These are phyloP conservation scores for Salix viminalis DNA, from an alignment of 345 rosid species.

Conservation along the genomic window DNA sequence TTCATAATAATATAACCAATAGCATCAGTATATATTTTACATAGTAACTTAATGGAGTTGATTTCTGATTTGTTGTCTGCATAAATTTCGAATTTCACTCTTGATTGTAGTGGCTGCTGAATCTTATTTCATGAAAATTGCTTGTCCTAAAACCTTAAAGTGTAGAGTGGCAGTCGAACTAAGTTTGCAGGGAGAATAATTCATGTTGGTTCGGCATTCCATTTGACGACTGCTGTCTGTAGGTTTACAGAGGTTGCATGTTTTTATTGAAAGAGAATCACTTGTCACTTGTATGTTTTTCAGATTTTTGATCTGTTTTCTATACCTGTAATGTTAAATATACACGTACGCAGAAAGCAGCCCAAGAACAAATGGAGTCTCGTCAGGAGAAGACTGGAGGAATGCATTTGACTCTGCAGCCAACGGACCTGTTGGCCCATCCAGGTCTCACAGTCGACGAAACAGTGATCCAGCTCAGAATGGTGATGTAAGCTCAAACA, in stretches of 20 bases:
- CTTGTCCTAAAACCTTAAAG: neutral
- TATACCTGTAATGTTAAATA: neutral
- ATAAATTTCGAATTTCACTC: neutral
- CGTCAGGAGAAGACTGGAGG: slow-evolving; percentile 92
- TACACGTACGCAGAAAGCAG: slow-evolving; percentile 58
- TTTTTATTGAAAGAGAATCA: neutral
- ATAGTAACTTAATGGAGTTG: neutral
- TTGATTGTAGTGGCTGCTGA: neutral
- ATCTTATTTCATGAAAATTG: neutral
- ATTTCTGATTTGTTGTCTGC: neutral
- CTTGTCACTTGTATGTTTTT: neutral
- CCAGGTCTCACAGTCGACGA: slow-evolving; percentile 61
- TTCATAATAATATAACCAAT: neutral
- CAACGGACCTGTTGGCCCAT: slow-evolving; percentile 48
- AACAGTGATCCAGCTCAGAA: slow-evolving; percentile 46
- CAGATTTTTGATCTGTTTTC: neutral
- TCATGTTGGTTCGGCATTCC: neutral
- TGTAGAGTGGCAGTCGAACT: neutral
- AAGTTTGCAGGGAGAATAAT: neutral
- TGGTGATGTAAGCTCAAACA: slow-evolving; percentile 55
- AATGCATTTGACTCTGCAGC: slow-evolving; percentile 88
- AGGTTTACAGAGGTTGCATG: neutral
- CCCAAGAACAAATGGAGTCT: slow-evolving; percentile 53
- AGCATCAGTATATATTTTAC: neutral
- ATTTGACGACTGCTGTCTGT: neutral